phyloP scores from a whole-genome alignment of 805 yeast genomes.

The Saturnispora quitensis region DNA sequence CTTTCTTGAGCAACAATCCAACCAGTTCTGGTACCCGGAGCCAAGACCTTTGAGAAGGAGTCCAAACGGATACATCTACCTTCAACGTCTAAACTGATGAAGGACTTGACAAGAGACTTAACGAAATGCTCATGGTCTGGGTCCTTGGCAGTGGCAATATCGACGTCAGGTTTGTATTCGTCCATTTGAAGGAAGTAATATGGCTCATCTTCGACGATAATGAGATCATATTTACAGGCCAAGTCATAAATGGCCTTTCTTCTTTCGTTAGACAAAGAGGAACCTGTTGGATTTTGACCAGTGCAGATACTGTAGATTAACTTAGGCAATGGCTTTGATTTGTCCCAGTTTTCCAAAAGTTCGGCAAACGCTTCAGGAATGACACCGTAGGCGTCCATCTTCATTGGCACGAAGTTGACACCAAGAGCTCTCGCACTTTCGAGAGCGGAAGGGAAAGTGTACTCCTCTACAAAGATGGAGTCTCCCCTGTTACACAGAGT shows the following conservation, averaged over 20 bases:
- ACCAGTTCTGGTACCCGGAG: slow-evolving; percentile 85
- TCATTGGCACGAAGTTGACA: slow-evolving; percentile 53
- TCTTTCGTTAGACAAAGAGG: slow-evolving; percentile 68
- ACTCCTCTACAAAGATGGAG: slow-evolving; percentile 65
- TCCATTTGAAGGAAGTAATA: slow-evolving; percentile 96
- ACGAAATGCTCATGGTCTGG: slow-evolving; percentile 56
- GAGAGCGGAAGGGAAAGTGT: slow-evolving; percentile 65
- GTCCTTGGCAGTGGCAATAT: slow-evolving; percentile 18
- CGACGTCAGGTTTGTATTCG: slow-evolving; percentile 45
- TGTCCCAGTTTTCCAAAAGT: slow-evolving; percentile 52
- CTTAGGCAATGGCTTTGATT: slow-evolving; percentile 55
- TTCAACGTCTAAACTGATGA: slow-evolving; percentile 65
- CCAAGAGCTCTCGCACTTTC: slow-evolving; percentile 59
- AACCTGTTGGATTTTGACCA: slow-evolving; percentile 98
- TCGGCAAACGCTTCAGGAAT: slow-evolving; percentile 48
- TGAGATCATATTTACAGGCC: slow-evolving; percentile 77
- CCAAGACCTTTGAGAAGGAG: slow-evolving; percentile 83
- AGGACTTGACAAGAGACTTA: slow-evolving; percentile 62
- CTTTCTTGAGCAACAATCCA: slow-evolving; percentile 73
- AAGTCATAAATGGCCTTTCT: slow-evolving; percentile 66
- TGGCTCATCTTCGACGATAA: slow-evolving; percentile 93
- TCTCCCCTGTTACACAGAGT: slow-evolving; percentile 52
- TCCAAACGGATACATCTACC: slow-evolving; percentile 88
- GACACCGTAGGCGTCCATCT: slow-evolving; percentile 58
- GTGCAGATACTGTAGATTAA: slow-evolving; percentile 86